A percentile compares a stretch with the other conserved stretches of the same genome.
These are phyloP conservation scores for Apium graveolens DNA, from an alignment of 129 eudicot genomes.

Conservation along the genomic window DNA sequence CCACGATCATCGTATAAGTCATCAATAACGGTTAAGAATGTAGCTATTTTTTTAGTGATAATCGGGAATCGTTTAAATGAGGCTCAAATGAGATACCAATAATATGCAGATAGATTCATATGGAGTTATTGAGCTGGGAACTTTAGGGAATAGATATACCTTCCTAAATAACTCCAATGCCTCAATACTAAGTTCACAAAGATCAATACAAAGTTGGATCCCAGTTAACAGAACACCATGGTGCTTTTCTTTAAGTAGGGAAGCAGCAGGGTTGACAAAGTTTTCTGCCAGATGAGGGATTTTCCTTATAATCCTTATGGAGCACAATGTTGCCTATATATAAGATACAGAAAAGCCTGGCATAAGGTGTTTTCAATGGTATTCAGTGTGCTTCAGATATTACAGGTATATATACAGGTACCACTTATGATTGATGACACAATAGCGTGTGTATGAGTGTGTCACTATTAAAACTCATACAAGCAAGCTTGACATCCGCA, in stretches of 20 bases:
- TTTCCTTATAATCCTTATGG: too few relatives aligned
- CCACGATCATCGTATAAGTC: slow-evolving; percentile 12
- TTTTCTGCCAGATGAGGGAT: too few relatives aligned
- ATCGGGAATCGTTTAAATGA: not conserved
- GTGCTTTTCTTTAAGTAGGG: too few relatives aligned
- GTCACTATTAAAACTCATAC: too few relatives aligned
- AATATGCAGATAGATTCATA: not conserved
- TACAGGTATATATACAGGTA: too few relatives aligned
- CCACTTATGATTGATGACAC: too few relatives aligned
- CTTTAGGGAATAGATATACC: too few relatives aligned
- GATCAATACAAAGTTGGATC: slow-evolving; percentile 76
- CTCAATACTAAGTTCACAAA: slow-evolving; percentile 70
- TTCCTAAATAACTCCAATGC: slow-evolving; percentile 88
- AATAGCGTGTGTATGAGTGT: too few relatives aligned
- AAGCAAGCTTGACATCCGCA: slow-evolving; percentile 17
- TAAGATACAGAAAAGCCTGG: slow-evolving; percentile 1
- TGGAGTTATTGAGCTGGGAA: slow-evolving; percentile 7
- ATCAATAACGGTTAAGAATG: slow-evolving; percentile 10
- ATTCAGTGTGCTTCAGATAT: not conserved
- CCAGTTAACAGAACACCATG: too few relatives aligned
- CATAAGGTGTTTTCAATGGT: slow-evolving; percentile 3
- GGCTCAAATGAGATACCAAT: slow-evolving; percentile 10
- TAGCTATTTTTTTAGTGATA: not conserved
- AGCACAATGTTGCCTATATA: slow-evolving; percentile 89
- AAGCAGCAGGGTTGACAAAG: too few relatives aligned